Base-by-base conservation (phyloP, 495 filamentous ascomycete species). In the Trichoderma reesei region DNA sequence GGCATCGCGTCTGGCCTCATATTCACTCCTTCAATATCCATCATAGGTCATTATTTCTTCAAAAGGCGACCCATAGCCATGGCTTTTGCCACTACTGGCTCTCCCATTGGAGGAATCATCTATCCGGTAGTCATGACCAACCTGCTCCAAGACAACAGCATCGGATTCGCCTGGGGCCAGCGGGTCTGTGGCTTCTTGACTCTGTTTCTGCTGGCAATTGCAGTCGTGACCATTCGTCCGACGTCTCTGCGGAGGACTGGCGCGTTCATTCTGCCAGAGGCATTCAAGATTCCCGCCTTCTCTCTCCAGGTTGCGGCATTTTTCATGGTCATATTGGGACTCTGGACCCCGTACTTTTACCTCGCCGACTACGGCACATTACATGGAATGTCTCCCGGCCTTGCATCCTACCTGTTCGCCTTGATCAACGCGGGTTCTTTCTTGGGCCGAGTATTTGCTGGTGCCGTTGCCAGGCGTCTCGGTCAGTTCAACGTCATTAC, bases 101-200 rank as follows among this genome's bases (percentile, higher is more conserved):
- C 82, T 0, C 84, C 82, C 0, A 64, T 86, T 1, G 85, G 85
- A 33, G 85, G 84, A 1, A 71, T 87, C 5, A 74, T 81, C 5
- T 75, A 87, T 34, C 78, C 75, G 37, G 76, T 80, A 59, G 76
- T 66, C 11, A 62, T 79, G 11, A 75, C 71, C 11, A 75, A 73
- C 65, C 65, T 78, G 70, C 65, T 80, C 8, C 74, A 75, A 54
- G 68, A 61, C 59, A 62, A 70, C 16, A 8, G 63, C 5, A 59
- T 88, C 4, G 78, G 80, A 2, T 89, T 87, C 61, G 83, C 75
- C 11, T 88, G 86, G 86, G 73, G 82, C 0, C 78, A 86, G 5
- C 76, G 86, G 8, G 75, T 86, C n/a, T 70, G 82, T 18, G 86
- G 78, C 1, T 87, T 89, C 68, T 69, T 86, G 36, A 75, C 81